Base-by-base conservation (phyloP, 495 filamentous ascomycete species). In the Penicillium macrosclerotiorum region DNA sequence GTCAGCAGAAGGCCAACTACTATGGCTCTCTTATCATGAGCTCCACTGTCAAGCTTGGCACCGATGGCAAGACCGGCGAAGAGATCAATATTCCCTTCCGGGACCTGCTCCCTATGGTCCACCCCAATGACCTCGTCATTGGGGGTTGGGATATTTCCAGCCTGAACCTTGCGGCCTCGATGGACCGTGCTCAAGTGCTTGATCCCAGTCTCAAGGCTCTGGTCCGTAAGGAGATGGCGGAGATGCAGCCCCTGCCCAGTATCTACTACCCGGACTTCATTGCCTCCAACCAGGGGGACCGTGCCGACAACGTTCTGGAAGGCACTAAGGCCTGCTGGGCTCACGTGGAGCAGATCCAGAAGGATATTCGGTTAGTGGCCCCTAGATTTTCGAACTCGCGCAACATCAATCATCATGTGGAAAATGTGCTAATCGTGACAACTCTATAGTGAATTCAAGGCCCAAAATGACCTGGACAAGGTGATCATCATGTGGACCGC, bases 221-320 rank as follows among this genome's bases (percentile, higher is more conserved):
- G 49, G 88, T 98, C 54, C 83, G 84, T 70, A 93, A 95, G 79
- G 86, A 96, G 72, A 91, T 97, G 92, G 76, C 81, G 50, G 73
- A 74, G 52, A 86, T 97, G 84, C 84, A 84, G 59, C 93, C 93
- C 12, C 80, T 97, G 53, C 92, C 90, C 20, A 90, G 85, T 70
- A 87, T 96, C 73, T 98, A 97, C 81, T 98, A 98, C 64, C 93
- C 93, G 4, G 93, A 98, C 69, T 98, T 97, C 77, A 98, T 98
- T 62, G 93, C 93, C 49, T 86, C 93, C 68, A 98, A 98, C 75
- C 93, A 98, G 76, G 92, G 90, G 68, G 91, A 91, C 57, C 89
- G 93, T 63, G 93, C 94, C 47, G 89, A 98, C 73, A 97, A 98
- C 59, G 52, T 94, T 46, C 68, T 97, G 33, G 71, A 85, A 45